phyloP scores from a whole-genome alignment of 1,139 yeast species.

The Blastobotrys niveus region DNA sequence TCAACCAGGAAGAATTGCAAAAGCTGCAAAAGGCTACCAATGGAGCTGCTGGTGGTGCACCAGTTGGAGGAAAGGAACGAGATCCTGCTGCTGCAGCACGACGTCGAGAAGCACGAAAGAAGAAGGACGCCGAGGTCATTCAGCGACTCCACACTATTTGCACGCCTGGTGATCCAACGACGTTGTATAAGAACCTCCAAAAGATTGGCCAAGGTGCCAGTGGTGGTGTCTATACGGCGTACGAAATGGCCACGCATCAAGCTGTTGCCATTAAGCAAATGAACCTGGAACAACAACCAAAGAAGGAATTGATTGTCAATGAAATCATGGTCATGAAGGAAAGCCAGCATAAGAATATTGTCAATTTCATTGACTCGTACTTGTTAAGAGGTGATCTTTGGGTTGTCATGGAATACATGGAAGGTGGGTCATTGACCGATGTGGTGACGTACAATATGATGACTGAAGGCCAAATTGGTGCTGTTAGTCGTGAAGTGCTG shows the following conservation, averaged over 20 bases:
- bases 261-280: slow-evolving; percentile 95
- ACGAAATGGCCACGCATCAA: slow-evolving; percentile 52
- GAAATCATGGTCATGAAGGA: slow-evolving; percentile 96
- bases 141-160: slow-evolving; percentile 71
- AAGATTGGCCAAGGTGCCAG: slow-evolving; percentile 98
- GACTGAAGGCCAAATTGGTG: slow-evolving; percentile 97
- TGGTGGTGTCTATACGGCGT: slow-evolving; percentile 94
- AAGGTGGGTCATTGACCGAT: slow-evolving; percentile 94
- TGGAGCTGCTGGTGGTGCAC: slow-evolving; percentile 29
- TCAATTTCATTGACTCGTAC: slow-evolving; percentile 85
- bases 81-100: slow-evolving; percentile 42
- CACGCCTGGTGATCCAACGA: slow-evolving; percentile 81
- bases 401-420: slow-evolving; percentile 99
- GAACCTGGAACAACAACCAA: slow-evolving; percentile 88
- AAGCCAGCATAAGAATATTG: slow-evolving; percentile 85
- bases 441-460: slow-evolving; percentile 91
- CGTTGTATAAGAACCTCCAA: slow-evolving; percentile 56
- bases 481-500: slow-evolving; percentile 87
- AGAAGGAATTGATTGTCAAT: slow-evolving; percentile 88
- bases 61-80: slow-evolving; percentile 33
- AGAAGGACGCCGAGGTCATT: slow-evolving; percentile 62
- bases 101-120: slow-evolving; percentile 69
- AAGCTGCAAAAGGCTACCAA: slow-evolving; percentile 33
- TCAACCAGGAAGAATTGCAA: slow-evolving; percentile 26
- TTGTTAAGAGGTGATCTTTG: slow-evolving; percentile 64